These are phyloP conservation scores for Fusarium hostae DNA, from an alignment of 2,329 filamentous ascomycete species.

Conservation along the genomic window DNA sequence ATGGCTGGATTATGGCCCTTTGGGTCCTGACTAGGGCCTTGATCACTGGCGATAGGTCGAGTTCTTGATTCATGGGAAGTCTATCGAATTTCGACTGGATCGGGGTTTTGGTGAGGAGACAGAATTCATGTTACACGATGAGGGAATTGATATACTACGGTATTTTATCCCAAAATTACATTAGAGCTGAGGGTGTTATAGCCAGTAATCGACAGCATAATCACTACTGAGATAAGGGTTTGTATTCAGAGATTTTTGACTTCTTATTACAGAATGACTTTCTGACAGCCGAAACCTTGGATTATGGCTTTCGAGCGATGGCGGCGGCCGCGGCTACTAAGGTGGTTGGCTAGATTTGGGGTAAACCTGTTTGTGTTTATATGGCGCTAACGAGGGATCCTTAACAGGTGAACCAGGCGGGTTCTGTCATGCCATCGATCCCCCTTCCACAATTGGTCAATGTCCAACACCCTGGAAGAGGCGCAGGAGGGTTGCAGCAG, in stretches of 20 bases:
- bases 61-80: conserved; percentile 31
- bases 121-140: neutral
- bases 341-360: conserved; percentile 24
- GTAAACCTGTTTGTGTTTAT: conserved; percentile 31
- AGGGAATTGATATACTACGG: neutral
- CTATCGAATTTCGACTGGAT: conserved; percentile 30
- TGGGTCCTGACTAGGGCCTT: conserved; percentile 25
- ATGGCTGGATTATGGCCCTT: conserved; percentile 39
- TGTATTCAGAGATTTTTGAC: neutral
- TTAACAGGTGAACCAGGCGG: conserved; percentile 18
- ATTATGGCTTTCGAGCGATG: conserved; percentile 29
- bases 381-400: neutral
- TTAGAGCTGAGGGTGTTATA: neutral
- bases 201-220: neutral
- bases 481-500: conserved; percentile 41
- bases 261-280: neutral
- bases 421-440: neutral
- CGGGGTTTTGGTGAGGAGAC: neutral
- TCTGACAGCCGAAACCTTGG: conserved; percentile 5
- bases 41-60: conserved; percentile 27
- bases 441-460: conserved; percentile 36
- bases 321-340: conserved; percentile 29
- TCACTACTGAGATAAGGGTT: neutral
- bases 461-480: conserved; percentile 22
- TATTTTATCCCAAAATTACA: neutral